These are phyloP conservation scores for Candida sonorensis DNA, from an alignment of 805 yeast species.

Conservation along the genomic window DNA sequence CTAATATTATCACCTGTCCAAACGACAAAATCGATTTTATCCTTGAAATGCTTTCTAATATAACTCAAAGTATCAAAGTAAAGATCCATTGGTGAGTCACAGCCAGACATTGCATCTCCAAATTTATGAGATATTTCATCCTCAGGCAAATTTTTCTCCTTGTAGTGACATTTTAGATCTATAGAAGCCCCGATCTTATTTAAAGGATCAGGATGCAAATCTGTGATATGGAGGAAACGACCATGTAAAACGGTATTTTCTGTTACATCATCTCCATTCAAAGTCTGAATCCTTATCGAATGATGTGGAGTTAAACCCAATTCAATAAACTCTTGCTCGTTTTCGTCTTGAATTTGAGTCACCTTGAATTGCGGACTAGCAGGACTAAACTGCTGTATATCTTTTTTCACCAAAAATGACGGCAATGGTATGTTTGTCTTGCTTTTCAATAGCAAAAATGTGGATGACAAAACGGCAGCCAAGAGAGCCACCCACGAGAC, in stretches of 20 bases:
- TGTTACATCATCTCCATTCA: constrained; percentile 8
- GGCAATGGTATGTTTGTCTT: no score
- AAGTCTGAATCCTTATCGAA: constrained; percentile 26
- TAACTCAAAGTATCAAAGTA: constrained; percentile 60
- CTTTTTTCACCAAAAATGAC: no score
- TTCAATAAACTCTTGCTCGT: constrained; percentile 21
- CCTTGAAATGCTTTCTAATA: constrained; percentile 57
- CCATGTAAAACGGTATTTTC: constrained; percentile 45
- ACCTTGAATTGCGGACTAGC: not conserved
- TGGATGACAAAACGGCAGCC: no score
- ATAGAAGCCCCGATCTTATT: constrained; percentile 47
- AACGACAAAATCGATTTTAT: constrained; percentile 75
- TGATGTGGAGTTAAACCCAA: constrained; percentile 36
- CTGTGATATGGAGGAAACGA: constrained; percentile 78
- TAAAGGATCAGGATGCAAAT: constrained; percentile 75
- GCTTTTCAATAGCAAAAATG: no score
- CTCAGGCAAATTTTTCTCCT: constrained; percentile 26
- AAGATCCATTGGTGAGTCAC: constrained; percentile 65
- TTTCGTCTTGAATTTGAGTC: constrained; percentile 9
- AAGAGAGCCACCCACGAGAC: no score
- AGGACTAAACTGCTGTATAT: no score
- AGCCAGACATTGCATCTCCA: constrained; percentile 72
- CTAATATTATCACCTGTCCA: constrained; percentile 92
- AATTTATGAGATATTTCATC: constrained; percentile 52
- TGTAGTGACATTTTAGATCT: constrained; percentile 49